Conservation (phyloP, 2,329 filamentous ascomycete species). For the Colletotrichum musae region DNA sequence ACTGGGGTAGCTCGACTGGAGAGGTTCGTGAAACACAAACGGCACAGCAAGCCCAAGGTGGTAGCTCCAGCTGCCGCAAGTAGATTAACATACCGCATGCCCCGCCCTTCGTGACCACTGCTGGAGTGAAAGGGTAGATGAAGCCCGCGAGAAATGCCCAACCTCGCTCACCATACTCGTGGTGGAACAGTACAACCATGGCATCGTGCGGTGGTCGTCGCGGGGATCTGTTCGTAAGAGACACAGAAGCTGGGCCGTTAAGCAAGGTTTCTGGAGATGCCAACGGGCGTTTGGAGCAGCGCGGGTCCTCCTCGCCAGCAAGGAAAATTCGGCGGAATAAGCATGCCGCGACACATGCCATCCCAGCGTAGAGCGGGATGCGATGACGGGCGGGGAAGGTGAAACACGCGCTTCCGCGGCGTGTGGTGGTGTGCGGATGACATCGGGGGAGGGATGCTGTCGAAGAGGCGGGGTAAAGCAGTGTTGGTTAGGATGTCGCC, state of each 20-base stretch:
- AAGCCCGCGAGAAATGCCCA: background rate
- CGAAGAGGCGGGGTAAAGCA: background rate
- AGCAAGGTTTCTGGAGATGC: slow-evolving; percentile 19
- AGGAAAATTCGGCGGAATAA: background rate
- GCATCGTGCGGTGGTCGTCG: background rate
- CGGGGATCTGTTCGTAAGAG: too few species aligned
- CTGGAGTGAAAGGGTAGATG: too few species aligned
- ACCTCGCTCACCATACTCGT: background rate
- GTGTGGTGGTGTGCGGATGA: slow-evolving; percentile 1
- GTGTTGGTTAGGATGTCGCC: background rate
- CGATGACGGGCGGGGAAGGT: slow-evolving; percentile 23
- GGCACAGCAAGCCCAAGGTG: too few species aligned
- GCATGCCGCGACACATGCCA: slow-evolving; percentile 32
- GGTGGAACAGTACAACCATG: background rate
- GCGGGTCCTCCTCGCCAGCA: background rate
- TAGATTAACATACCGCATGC: too few species aligned
- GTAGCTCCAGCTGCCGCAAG: too few species aligned
- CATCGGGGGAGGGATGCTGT: background rate
- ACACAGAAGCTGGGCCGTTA: too few species aligned
- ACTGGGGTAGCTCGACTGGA: too few species aligned
- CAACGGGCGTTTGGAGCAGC: background rate
- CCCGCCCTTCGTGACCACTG: too few species aligned
- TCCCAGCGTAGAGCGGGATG: slow-evolving; percentile 30
- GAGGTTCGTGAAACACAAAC: too few species aligned
- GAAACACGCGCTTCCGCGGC: slow-evolving; percentile 21